Conservation (phyloP, 768 basidiomycete genomes). For the Termitomyces sp. region DNA sequence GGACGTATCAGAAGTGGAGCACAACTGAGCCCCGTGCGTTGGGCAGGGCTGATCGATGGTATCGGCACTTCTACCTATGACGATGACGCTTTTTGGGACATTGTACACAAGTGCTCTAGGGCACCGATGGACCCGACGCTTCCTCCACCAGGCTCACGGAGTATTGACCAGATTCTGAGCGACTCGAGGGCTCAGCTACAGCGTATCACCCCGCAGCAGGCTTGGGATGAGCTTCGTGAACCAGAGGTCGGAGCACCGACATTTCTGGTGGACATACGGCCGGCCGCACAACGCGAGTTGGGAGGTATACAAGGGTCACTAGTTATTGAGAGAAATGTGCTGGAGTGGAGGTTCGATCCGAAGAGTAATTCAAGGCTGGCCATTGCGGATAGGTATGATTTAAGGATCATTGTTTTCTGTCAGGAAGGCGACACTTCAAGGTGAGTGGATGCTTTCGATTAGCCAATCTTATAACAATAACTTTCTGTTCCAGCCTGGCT, state of each 20-base stretch:
- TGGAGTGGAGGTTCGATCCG: constrained; percentile 82
- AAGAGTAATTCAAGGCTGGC: constrained; percentile 49
- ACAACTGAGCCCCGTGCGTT: constrained; percentile 11
- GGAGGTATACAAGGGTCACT: constrained; percentile 67
- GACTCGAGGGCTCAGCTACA: constrained; percentile 59
- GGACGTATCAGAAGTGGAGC: constrained; percentile 22
- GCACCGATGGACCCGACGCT: constrained; percentile 53
- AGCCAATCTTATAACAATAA: too few species aligned
- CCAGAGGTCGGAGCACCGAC: constrained; percentile 51
- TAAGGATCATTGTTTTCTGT: constrained; percentile 69
- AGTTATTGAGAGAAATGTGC: constrained; percentile 66
- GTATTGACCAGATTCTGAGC: constrained; percentile 51
- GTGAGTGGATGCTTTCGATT: constrained; percentile 26
- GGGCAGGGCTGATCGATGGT: constrained; percentile 47
- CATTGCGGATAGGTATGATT: constrained; percentile 71
- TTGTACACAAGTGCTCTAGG: constrained; percentile 56
- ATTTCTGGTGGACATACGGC: constrained; percentile 74
- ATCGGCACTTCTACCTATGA: constrained; percentile 54
- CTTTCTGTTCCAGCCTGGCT: constrained; percentile 43
- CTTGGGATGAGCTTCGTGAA: constrained; percentile 53
- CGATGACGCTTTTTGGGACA: constrained; percentile 62
- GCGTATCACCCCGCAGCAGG: constrained; percentile 54
- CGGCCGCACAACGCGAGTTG: constrained; percentile 51
- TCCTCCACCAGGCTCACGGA: constrained; percentile 61
- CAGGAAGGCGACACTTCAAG: constrained; percentile 66